These are phyloP conservation scores for Fusarium sp. DNA, from an alignment of 2,329 filamentous ascomycete genomes.

Conservation along the genomic window DNA sequence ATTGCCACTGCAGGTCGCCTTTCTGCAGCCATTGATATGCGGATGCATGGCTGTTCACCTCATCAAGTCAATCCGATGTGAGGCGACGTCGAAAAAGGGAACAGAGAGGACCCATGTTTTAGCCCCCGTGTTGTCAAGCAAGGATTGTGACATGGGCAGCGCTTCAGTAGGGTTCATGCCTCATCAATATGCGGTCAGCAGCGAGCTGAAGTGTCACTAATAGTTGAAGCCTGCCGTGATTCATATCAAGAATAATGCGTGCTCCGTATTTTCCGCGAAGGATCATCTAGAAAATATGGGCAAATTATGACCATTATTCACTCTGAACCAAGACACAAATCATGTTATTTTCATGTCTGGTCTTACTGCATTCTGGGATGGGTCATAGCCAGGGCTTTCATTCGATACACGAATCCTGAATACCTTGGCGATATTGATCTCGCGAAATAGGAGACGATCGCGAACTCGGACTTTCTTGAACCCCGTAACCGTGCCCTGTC, in stretches of 20 bases:
- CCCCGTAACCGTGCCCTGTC: neutral
- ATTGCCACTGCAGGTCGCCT: neutral
- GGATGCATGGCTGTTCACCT: neutral
- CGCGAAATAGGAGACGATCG: neutral
- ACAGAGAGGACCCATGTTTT: conserved; percentile 16
- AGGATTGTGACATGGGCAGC: conserved; percentile 19
- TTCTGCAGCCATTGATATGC: neutral
- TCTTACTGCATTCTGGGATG: neutral
- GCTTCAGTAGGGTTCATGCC: conserved; percentile 23
- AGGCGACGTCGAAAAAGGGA: conserved; percentile 5
- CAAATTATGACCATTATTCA: neutral
- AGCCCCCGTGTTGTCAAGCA: conserved; percentile 4
- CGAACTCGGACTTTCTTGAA: neutral
- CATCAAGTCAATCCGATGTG: conserved; percentile 4
- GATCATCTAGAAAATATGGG: neutral
- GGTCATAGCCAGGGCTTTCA: neutral
- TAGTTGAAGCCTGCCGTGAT: neutral
- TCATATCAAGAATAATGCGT: neutral
- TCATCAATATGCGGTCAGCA: conserved; percentile 34
- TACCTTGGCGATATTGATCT: neutral
- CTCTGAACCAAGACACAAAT: neutral
- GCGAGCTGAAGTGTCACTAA: conserved; percentile 14
- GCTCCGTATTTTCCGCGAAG: neutral
- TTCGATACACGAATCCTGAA: neutral
- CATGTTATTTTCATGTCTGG: neutral